Conservation (phyloP, 495 filamentous ascomycete species). For the Glutinoglossum americanum region DNA sequence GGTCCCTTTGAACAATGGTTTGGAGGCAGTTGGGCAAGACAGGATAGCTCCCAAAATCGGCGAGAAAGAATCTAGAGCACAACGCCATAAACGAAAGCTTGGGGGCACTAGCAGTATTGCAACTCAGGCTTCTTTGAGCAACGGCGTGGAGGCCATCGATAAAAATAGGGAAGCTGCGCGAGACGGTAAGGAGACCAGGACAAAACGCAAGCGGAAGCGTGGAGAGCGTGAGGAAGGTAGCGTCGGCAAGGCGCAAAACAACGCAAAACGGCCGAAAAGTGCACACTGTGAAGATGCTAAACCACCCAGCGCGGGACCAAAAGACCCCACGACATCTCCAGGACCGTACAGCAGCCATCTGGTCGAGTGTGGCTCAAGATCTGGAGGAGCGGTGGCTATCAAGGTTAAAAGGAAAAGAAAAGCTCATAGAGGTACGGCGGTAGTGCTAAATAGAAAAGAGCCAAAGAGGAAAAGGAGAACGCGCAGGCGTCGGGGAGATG, state of each 20-base stretch:
- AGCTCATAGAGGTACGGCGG: not conserved
- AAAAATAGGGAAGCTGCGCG: no score
- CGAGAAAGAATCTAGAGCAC: not conserved
- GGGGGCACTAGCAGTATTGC: no score
- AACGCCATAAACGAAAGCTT: not conserved
- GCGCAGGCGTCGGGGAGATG: not conserved
- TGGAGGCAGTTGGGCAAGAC: not conserved
- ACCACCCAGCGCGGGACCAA: not conserved
- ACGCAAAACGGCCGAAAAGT: not conserved
- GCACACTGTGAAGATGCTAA: not conserved
- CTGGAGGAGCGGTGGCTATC: not conserved
- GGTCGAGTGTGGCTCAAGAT: not conserved
- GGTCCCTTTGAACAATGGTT: not conserved
- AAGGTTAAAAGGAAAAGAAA: not conserved
- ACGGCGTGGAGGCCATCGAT: no score
- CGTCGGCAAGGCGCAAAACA: not conserved
- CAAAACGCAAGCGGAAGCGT: not conserved
- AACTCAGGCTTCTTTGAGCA: no score
- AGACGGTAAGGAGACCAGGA: no score
- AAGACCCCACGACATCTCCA: not conserved
- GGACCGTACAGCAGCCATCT: no score
- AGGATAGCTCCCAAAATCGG: not conserved
- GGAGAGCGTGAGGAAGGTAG: not conserved
- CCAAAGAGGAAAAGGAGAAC: not conserved
- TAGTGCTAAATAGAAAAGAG: not conserved